phyloP scores from a whole-genome alignment of 2,329 filamentous ascomycete species.

The Nemania sp. region DNA sequence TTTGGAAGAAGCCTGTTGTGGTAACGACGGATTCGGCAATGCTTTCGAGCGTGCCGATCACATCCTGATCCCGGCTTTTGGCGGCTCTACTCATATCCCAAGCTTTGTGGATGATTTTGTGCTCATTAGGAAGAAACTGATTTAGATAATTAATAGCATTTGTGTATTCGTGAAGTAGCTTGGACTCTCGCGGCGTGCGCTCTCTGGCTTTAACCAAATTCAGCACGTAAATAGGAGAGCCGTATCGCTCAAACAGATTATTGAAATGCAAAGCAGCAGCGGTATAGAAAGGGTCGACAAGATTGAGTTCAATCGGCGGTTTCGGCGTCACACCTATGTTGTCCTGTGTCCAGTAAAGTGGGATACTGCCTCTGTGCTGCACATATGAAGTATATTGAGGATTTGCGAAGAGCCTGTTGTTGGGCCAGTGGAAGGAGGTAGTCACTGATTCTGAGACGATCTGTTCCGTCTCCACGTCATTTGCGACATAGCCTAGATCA shows the following conservation, averaged over 20 bases:
- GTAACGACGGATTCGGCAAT: conserved; percentile 87
- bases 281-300: conserved; percentile 95
- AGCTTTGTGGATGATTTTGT: conserved; percentile 89
- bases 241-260: conserved; percentile 90
- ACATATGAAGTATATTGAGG: conserved; percentile 95
- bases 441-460: conserved; percentile 94
- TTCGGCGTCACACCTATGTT: conserved; percentile 94
- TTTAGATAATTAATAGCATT: conserved; percentile 90
- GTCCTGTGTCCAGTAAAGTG: conserved; percentile 96
- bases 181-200: conserved; percentile 86
- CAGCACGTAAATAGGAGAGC: conserved; percentile 85
- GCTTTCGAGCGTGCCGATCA: conserved; percentile 86
- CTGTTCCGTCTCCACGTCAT: conserved; percentile 98
- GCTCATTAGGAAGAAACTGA: conserved; percentile 81
- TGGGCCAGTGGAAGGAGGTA: conserved; percentile 93
- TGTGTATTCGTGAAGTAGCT: conserved; percentile 84
- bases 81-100: conserved; percentile 98
- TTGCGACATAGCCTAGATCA: conserved; percentile 92
- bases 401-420: conserved; percentile 80
- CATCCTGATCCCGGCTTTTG: conserved; percentile 88
- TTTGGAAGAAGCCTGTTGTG: conserved; percentile 92
- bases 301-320: conserved; percentile 90
- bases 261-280: conserved; percentile 94
- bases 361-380: conserved; percentile 95
- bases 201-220: conserved; percentile 92